Evolutionary conservation across 805 yeast genomes (phyloP), one percentile per base, ranked within the genome.

Genomic region (Tetrapisispora taiwanensis): DNA sequence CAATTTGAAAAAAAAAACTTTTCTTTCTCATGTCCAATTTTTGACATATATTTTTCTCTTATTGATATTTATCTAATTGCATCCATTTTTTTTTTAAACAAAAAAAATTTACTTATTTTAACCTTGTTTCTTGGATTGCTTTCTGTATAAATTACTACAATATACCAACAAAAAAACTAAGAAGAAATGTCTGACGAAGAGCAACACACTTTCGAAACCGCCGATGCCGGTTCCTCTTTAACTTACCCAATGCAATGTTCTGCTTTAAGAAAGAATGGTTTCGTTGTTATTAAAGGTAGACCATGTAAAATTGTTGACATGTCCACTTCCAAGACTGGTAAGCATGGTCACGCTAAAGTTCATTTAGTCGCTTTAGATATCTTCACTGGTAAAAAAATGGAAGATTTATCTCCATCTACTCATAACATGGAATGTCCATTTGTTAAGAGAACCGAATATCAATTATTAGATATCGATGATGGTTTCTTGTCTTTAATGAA

Each of bases 311-410:
- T 89, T 72, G 92, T 89, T 65, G 97, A 90, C 73, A 89, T 89
- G 97, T 89, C 97, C 54, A 89, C 97, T 69, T 89, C 97, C 66
- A 89, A 89, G 84, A 89, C 97, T 63, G 97, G 97, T 76, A 89
- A 89, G 96, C 97, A 89, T 84, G 97, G 97, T 77, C 97, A 89
- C 90, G 97, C 97, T 72, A 89, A 89, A 82, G 97, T 89, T 73
- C 97, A 89, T 76, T 79, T 89, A 75, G 96, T 90, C 60, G 97
- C 97, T 69, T 83, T 83, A 65, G 97, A 89, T 73, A 89, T 89
- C 72, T 89, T 89, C 89, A 89, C 97, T 65, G 83, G 84, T 74
- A 90, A 90, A 87, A 89, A 89, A 79, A 80, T 88, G 72, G 97
- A 89, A 81, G 97, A 89, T 76, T 84, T 89, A 70, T 89, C 97